phyloP scores from a whole-genome alignment of 441 rosid genomes.

The Eugenia klotzschiana region DNA sequence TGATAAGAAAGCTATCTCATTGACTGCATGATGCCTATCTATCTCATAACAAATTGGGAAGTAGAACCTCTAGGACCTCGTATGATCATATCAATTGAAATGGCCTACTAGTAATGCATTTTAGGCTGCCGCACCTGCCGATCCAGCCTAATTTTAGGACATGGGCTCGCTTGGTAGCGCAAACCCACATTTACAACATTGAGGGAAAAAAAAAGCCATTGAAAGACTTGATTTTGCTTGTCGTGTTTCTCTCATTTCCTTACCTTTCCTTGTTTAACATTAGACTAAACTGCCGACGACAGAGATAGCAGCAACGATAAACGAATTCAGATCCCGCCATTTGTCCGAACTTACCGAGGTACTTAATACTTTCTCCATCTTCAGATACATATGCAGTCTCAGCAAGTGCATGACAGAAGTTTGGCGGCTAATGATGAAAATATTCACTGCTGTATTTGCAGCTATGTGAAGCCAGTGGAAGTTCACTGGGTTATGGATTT shows the following conservation, averaged over 20 bases:
- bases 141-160: neutral
- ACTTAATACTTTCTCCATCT: neutral
- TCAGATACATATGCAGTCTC: neutral
- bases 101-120: neutral
- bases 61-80: neutral
- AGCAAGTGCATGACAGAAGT: neutral
- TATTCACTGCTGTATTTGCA: constrained; percentile 16
- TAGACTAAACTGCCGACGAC: constrained; percentile 84
- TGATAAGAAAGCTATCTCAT: neutral
- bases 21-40: neutral
- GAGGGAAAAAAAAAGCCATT: neutral
- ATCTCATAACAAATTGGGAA: neutral
- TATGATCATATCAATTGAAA: neutral
- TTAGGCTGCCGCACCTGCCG: neutral
- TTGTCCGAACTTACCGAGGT: constrained; percentile 89
- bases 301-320: constrained; percentile 82
- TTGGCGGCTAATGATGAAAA: neutral
- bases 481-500: constrained; percentile 86
- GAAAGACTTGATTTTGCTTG: neutral
- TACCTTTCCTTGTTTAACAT: neutral
- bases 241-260: neutral
- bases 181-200: neutral
- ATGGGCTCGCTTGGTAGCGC: neutral
- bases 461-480: constrained; percentile 76
- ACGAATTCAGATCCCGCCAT: constrained; percentile 87